phyloP scores from a whole-genome alignment of 2,329 filamentous ascomycete species.

The Pyrenochaeta sp. region DNA sequence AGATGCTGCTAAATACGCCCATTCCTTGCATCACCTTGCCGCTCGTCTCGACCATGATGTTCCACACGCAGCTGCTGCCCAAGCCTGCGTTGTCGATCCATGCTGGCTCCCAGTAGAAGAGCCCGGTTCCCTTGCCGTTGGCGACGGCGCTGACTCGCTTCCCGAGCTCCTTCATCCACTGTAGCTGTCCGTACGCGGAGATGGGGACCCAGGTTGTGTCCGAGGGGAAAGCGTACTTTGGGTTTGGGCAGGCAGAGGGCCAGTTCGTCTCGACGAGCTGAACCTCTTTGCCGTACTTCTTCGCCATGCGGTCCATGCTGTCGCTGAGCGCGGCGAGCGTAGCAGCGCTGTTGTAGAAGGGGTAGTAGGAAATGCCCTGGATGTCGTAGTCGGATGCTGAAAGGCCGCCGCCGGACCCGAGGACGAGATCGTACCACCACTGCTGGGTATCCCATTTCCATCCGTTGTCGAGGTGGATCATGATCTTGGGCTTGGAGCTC shows the following conservation, averaged over 20 bases:
- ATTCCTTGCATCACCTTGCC: constrained; percentile 66
- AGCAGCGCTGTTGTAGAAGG: constrained; percentile 70
- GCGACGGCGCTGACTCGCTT: constrained; percentile 62
- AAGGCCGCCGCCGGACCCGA: constrained; percentile 56
- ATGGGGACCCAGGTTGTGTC: constrained; percentile 69
- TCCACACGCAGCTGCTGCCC: constrained; percentile 71
- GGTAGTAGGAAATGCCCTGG: constrained; percentile 78
- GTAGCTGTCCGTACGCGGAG: constrained; percentile 68
- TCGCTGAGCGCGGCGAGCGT: constrained; percentile 66
- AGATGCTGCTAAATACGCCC: constrained; percentile 63
- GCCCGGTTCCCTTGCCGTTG: constrained; percentile 60
- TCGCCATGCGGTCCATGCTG: constrained; percentile 67
- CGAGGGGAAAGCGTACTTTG: constrained; percentile 66
- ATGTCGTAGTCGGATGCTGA: constrained; percentile 69
- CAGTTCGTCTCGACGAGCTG: constrained; percentile 77
- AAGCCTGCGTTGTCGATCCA: constrained; percentile 73
- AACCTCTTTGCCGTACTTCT: constrained; percentile 70
- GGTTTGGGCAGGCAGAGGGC: constrained; percentile 70
- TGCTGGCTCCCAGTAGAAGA: constrained; percentile 79
- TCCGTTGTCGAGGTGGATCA: constrained; percentile 80
- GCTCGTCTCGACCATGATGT: constrained; percentile 67
- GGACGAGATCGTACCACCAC: constrained; percentile 69
- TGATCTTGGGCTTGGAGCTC: constrained; percentile 68
- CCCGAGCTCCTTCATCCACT: constrained; percentile 69
- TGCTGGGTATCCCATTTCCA: constrained; percentile 74